Evolutionary conservation across 371 early-diverging fungal species (phyloP).

Genomic region (Entomophthora muscae): DNA sequence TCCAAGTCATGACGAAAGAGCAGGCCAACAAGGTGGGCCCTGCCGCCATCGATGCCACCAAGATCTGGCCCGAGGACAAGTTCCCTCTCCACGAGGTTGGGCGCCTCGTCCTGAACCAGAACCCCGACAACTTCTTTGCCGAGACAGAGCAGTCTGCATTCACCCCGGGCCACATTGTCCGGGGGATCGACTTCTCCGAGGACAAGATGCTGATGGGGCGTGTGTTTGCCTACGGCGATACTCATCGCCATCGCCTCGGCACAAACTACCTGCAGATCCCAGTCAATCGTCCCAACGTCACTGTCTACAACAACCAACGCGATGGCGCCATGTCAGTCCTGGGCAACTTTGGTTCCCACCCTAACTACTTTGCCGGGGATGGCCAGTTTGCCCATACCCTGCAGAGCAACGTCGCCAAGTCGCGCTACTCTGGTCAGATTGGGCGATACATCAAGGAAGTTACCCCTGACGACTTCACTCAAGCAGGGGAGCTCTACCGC

Average conservation of each 20-base stretch:
- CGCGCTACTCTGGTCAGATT: constrained; percentile 16
- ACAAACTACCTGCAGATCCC: constrained; percentile 59
- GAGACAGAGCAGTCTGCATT: constrained; percentile 69
- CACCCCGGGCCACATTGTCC: constrained; percentile 48
- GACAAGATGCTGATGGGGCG: constrained; percentile 69
- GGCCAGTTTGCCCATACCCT: background rate
- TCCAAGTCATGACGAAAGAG: constrained; percentile 35
- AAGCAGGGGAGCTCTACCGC: constrained; percentile 51
- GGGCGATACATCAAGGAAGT: constrained; percentile 15
- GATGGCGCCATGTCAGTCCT: constrained; percentile 45
- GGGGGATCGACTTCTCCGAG: constrained; percentile 50
- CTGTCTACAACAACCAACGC: constrained; percentile 48
- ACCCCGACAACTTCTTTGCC: constrained; percentile 65
- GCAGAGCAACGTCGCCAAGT: constrained; percentile 9
- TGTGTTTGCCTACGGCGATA: constrained; percentile 65
- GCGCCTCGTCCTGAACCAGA: constrained; percentile 48
- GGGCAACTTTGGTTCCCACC: constrained; percentile 44
- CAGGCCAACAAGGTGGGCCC: constrained; percentile 32
- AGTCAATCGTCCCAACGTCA: constrained; percentile 43
- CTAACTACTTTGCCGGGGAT: constrained; percentile 55
- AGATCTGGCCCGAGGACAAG: constrained; percentile 37
- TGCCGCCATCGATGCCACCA: constrained; percentile 47
- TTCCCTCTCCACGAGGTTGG: constrained; percentile 47
- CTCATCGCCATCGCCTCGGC: constrained; percentile 64
- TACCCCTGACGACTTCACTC: constrained; percentile 52